Evolutionary conservation across 352 stramenopile species (phyloP), one percentile per base, ranked within the genome.

Genomic region (Phytophthora cactorum): DNA sequence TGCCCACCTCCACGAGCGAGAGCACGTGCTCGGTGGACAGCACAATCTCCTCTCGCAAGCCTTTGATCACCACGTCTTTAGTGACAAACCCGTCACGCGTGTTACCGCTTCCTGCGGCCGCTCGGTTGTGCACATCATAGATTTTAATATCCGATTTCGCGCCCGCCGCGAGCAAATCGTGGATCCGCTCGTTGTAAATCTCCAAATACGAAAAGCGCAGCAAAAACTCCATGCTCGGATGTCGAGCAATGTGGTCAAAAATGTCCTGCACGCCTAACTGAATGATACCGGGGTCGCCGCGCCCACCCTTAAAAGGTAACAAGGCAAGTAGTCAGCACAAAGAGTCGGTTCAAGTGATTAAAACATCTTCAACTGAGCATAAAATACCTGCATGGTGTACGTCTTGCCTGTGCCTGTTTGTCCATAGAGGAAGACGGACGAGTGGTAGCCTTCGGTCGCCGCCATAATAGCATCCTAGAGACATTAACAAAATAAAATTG

Each of bases 101-200:
- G 32, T 53, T 69, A 2, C 59, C 67, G 5, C 49, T 69, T 8
- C 31, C 56, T 29, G 66, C 52, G 44, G 70, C 52, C 70, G 72
- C 59, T 62, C 78, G 80, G 38, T 81, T 83, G 54, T 77, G 75
- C 34, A 88, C 81, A 59, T 91, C 89, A 43, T 84, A 89, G 59
- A 91, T 89, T 59, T 91, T 94, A 62, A 90, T 87, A 32, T 92
- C 82, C 11, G 79, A 81, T 59, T 82, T 83, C 36, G 74, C 75
- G 1, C 83, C 83, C 0, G 77, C 75, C 3, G 85, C 86, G 8
- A 99, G 78, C n/a, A 99, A 76, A 74, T 99, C 97, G 68, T 97
- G 98, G 22, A 99, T 90, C 38, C 97, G 83, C 60, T 99, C 97
- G 68, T 99, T 99, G 85, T 99, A 99, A 66, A 99, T 98, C 77